Percentiles rank a stretch among this genome's conserved stretches.
Conservation (phyloP, 345 rosid genomes). For the Durio zibethinus region DNA sequence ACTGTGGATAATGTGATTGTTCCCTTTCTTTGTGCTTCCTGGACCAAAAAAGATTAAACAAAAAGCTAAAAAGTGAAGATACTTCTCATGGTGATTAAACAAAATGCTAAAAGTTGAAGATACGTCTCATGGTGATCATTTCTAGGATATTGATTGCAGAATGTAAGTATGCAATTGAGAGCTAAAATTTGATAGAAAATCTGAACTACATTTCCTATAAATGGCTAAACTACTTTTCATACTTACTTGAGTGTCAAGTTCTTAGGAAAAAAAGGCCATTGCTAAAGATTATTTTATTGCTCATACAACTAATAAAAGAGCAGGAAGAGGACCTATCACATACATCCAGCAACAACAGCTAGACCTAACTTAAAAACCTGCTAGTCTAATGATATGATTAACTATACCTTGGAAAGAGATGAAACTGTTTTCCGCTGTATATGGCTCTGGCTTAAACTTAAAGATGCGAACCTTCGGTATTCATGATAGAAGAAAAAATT, state of each 20-base stretch:
- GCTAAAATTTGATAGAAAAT: neutral
- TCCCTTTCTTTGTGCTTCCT: slow-evolving; percentile 73
- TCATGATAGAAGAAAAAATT: slow-evolving; percentile 1
- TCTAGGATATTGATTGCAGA: neutral
- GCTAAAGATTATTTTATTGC: neutral
- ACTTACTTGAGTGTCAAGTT: neutral
- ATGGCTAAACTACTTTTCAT: neutral
- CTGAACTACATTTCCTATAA: neutral
- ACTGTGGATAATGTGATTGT: slow-evolving; percentile 54
- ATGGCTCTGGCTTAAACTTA: slow-evolving; percentile 72
- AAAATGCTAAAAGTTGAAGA: neutral
- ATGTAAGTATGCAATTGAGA: neutral
- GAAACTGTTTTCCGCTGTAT: slow-evolving; percentile 56
- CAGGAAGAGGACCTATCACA: neutral
- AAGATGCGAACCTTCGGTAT: slow-evolving; percentile 64
- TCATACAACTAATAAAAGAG: neutral
- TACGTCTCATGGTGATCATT: neutral
- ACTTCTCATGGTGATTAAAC: neutral
- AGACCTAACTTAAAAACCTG: slow-evolving; percentile 6
- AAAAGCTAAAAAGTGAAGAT: neutral
- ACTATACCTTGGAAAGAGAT: slow-evolving; percentile 58
- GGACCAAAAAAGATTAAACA: slow-evolving; percentile 14
- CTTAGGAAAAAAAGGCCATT: neutral
- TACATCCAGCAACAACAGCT: neutral
- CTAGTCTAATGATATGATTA: neutral